Conservation (phyloP, 306 rosid genomes). For the Pyrus betulifolia region DNA sequence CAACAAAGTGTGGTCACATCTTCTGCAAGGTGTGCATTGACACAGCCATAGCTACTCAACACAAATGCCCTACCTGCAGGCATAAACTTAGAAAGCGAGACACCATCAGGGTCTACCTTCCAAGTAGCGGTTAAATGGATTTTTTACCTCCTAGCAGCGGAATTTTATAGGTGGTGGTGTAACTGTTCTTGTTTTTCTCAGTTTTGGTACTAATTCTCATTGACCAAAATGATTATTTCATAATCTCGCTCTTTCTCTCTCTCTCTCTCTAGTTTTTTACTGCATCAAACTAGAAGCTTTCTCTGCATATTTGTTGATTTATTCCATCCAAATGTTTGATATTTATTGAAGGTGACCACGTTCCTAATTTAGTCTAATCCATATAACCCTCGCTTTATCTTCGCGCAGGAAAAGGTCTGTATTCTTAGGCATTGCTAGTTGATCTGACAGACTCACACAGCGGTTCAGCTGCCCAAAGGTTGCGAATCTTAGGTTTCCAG, state of each 20-base stretch:
- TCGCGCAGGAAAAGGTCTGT: neutral
- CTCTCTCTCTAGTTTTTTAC: neutral
- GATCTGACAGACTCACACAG: neutral
- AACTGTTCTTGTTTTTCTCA: neutral
- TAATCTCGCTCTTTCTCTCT: neutral
- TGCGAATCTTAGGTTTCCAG: neutral
- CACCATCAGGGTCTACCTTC: constrained; percentile 34
- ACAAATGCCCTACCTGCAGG: constrained; percentile 37
- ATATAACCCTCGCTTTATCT: neutral
- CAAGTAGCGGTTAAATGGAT: constrained; percentile 13
- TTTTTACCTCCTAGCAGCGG: neutral
- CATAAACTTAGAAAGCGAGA: constrained; percentile 26
- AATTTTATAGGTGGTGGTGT: neutral
- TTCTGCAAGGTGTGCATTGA: constrained; percentile 5
- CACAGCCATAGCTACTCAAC: constrained; percentile 19
- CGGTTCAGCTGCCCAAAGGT: neutral
- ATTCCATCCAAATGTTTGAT: neutral
- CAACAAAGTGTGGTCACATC: constrained; percentile 2
- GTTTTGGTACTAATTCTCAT: neutral
- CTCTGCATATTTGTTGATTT: neutral
- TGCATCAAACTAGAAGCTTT: neutral
- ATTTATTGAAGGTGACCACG: neutral
- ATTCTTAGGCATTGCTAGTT: neutral
- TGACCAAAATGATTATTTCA: neutral
- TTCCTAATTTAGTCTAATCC: neutral